phyloP scores from a whole-genome alignment of 1,284 basidiomycete genomes.

The Tilletia indica region DNA sequence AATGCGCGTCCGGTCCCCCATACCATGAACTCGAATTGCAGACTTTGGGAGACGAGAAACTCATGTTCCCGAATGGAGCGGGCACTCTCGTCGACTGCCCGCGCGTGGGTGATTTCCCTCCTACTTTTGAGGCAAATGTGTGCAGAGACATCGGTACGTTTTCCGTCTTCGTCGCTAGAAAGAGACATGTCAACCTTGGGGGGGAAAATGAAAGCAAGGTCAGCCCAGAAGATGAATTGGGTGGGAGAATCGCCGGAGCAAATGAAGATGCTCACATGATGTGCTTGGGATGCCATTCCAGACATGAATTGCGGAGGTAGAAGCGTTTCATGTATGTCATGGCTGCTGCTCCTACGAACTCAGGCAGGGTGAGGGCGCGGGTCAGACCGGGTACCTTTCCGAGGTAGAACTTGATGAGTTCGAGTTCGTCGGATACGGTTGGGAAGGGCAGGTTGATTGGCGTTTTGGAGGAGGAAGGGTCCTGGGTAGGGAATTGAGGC shows the following conservation, averaged over 20 bases:
- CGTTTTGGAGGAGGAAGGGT: neutral
- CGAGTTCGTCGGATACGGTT: constrained; percentile 75
- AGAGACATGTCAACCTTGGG: constrained; percentile 86
- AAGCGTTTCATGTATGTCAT: constrained; percentile 91
- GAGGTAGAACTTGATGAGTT: constrained; percentile 85
- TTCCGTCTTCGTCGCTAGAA: constrained; percentile 93
- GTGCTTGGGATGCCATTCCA: constrained; percentile 98
- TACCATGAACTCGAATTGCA: constrained; percentile 87
- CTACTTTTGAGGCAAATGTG: constrained; percentile 64
- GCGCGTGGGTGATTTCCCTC: constrained; percentile 63
- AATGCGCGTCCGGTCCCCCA: constrained; percentile 86
- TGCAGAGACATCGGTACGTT: constrained; percentile 87
- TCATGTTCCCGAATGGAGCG: constrained; percentile 86
- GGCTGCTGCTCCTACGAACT: constrained; percentile 88
- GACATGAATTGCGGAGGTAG: constrained; percentile 94
- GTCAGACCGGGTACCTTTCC: constrained; percentile 82
- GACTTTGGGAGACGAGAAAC: constrained; percentile 88
- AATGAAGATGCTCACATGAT: constrained; percentile 73
- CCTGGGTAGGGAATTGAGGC: constrained; percentile 12
- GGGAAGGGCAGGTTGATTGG: constrained; percentile 64
- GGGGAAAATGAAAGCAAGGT: neutral
- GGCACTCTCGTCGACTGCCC: constrained; percentile 64
- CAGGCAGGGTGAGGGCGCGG: constrained; percentile 79
- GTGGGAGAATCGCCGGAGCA: neutral
- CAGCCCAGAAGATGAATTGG: neutral